These are phyloP conservation scores for Colletotrichum sp. DNA, from an alignment of 2,329 filamentous ascomycete genomes.

Conservation along the genomic window DNA sequence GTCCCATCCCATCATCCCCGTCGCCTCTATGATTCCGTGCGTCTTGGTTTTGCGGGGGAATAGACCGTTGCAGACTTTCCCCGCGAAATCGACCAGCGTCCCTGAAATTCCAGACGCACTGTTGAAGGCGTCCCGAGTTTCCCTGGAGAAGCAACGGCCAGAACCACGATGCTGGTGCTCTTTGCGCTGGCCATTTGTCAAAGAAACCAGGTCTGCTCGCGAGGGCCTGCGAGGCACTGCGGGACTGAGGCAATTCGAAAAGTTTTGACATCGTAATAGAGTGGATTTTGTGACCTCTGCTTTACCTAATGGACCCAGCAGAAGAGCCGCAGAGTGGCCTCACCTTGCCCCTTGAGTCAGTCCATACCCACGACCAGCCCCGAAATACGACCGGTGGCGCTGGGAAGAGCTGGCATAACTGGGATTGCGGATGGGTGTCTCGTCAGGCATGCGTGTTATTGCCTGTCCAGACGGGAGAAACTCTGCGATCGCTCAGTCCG, in stretches of 20 bases:
- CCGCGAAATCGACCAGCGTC: constrained; percentile 13
- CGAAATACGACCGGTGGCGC: constrained; percentile 20
- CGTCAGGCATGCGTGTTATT: background rate
- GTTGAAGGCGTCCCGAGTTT: background rate
- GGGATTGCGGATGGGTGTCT: background rate
- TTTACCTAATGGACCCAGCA: constrained; percentile 18
- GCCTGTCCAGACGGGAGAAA: background rate
- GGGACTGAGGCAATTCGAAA: constrained; percentile 14
- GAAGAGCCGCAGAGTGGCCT: constrained; percentile 20
- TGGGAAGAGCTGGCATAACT: background rate
- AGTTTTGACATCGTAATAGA: constrained; percentile 20
- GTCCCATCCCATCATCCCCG: background rate
- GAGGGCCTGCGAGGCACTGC: background rate
- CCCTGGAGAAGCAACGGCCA: background rate
- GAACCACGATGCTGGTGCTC: background rate
- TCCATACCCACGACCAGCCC: constrained; percentile 11
- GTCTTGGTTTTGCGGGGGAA: constrained; percentile 19
- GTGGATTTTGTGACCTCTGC: constrained; percentile 18
- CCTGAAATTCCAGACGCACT: constrained; percentile 10
- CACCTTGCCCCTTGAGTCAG: constrained; percentile 16
- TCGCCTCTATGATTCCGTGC: constrained; percentile 12
- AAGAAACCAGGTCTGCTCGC: constrained; percentile 4
- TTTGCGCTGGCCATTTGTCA: background rate
- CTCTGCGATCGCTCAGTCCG: background rate
- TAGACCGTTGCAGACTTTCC: constrained; percentile 17